Percentiles rank a stretch among this genome's conserved stretches.
Evolutionary conservation across 75 land plant species (phyloP).

Genomic region (Larix kaempferi): DNA sequence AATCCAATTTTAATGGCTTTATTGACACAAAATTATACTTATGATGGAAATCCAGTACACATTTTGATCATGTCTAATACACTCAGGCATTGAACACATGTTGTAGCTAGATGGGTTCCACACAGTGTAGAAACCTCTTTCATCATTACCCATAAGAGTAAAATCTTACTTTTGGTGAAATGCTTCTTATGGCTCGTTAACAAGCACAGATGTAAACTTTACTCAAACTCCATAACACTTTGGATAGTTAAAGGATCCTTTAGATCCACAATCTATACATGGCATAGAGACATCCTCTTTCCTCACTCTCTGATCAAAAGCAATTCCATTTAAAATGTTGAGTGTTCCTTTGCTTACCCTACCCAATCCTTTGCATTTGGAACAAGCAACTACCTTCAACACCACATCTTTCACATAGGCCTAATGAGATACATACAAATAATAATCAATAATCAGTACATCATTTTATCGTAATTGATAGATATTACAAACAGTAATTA

Average conservation of each 20-base stretch:
- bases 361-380: slow-evolving; percentile 9
- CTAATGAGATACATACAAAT: background rate
- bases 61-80: too few species aligned
- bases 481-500: too few species aligned
- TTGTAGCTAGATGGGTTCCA: too few species aligned
- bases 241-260: slow-evolving; percentile 6
- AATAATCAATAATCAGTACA: background rate
- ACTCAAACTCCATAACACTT: background rate
- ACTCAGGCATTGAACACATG: too few species aligned
- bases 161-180: too few species aligned
- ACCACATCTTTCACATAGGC: slow-evolving; percentile 9
- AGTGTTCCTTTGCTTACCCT: background rate
- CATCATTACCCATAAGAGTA: too few species aligned
- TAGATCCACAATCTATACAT: slow-evolving; percentile 6
- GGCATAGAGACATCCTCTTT: background rate
- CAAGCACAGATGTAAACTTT: background rate
- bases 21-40: too few species aligned
- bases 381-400: slow-evolving; percentile 11
- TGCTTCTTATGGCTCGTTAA: too few species aligned
- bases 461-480: too few species aligned
- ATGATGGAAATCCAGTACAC: too few species aligned
- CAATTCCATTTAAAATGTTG: background rate
- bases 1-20: too few species aligned
- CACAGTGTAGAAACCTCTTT: too few species aligned
- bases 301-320: background rate